Base-by-base conservation (phyloP, 768 basidiomycete genomes). In the Grammothele lineata region DNA sequence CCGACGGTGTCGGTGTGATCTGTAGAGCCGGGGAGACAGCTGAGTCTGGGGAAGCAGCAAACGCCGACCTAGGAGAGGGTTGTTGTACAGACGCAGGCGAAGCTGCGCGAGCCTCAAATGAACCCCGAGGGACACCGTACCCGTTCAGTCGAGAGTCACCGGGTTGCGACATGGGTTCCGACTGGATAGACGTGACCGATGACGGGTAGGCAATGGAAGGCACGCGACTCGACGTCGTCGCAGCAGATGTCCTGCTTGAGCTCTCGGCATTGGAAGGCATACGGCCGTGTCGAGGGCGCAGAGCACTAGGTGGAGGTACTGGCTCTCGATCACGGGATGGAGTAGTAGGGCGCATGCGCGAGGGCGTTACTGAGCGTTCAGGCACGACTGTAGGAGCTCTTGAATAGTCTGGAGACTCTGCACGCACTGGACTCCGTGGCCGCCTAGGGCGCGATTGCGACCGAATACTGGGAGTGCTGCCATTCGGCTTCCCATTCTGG, bases 191-290 rank as follows among this genome's bases (percentile, higher is more conserved):
- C 51, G 41, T 37, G 55, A 62, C 43, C 1, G 43, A 45, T 17
- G 60, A 62, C 38, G 57, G 59, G 54, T 48, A 58, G 27, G 11
- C 50, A 8, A 57, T 55, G 1, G 59, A 53, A 14, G 69, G 56
- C 9, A 57, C 47, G 14, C 60, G 70, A 47, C 64, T 64, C 8
- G 66, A 64, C 9, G 63, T 55, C 0, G 57, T 55, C 2, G 57
- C 45, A 24, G 53, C 22, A 17, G 57, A 48, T 12, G 54, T 48
- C 14, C 52, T 48, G 14, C 45, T 42, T 5, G 51, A 37, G 3
- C 50, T 43, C 5, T 70, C 66, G 17, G 70, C 69, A 50, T 76
- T 72, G 9, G 75, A 74, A 9, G 76, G 77, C 12, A 71, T 68
- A 39, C 74, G 68, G 10, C 42, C 58, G 40, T 63, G 56, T 14